Percentiles rank a stretch among this genome's conserved stretches.
Conservation (phyloP, 148 eudicot species). For the Suaeda aralocaspica region DNA sequence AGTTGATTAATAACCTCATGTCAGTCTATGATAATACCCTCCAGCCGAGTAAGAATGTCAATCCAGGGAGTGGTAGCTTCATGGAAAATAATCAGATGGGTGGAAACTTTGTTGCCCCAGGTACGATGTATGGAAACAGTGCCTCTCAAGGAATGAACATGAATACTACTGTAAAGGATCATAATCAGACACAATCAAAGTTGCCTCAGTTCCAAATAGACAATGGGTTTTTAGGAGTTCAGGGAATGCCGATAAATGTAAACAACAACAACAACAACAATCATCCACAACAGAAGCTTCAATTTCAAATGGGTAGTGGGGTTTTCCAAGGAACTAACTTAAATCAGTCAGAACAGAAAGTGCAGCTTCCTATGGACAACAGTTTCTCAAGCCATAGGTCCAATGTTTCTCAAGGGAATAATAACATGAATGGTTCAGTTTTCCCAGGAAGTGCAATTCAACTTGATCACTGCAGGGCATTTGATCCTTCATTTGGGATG, state of each 20-base stretch:
- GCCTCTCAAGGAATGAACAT: constrained; percentile 22
- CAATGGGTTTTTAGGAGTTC: constrained; percentile 14
- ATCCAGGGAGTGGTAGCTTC: constrained; percentile 2
- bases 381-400: constrained; percentile 4
- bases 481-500: constrained; percentile 30
- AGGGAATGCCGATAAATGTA: constrained; percentile 12
- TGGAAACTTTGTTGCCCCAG: constrained; percentile 20
- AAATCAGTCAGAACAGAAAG: constrained; percentile 13
- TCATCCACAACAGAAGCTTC: constrained; percentile 20
- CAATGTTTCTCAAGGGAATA: constrained; percentile 23
- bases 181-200: constrained; percentile 17
- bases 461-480: constrained; percentile 29
- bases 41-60: constrained; percentile 21
- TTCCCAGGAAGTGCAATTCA: constrained; percentile 27
- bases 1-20: constrained; percentile 37
- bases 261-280: neutral
- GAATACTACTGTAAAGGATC: neutral
- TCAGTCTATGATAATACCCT: constrained; percentile 28
- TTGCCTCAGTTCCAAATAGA: constrained; percentile 23
- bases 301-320: constrained; percentile 19
- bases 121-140: constrained; percentile 20
- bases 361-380: constrained; percentile 14
- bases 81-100: constrained; percentile 18
- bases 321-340: constrained; percentile 12
- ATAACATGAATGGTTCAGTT: constrained; percentile 22